Base-by-base conservation (phyloP, 2,329 filamentous ascomycete genomes). In the Ambrosiella xylebori region DNA sequence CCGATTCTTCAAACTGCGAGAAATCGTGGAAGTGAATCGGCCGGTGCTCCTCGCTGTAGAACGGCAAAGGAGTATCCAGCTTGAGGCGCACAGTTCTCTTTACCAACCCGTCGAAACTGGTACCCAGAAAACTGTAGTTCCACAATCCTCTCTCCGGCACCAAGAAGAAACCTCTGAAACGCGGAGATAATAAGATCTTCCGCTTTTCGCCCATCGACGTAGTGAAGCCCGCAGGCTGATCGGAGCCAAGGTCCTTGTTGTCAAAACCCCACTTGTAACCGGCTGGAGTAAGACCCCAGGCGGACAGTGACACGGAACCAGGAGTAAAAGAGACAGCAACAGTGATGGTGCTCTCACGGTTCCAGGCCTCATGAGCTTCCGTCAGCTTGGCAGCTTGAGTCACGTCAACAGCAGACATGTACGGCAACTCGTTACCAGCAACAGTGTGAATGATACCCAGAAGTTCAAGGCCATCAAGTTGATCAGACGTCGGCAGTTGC, bases 91-190 rank as follows among this genome's bases (percentile, higher is more conserved):
- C 80, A 2, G 84, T 78, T 27, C 52, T 40, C 82, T 96, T 97
- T 73, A 95, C 89, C 63, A 95, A 78, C 45, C 83, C 82, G 12
- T 84, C 82, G 68, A 97, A 98, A 0, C 83, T 82, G 63, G 84
- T 88, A 58, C 93, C 93, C 83, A 97, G 88, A 76, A 98, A 98
- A 70, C 86, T 93, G 74, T 96, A 98, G 71, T 98, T 98, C 93
- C 93, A 98, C 61, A 85, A 78, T 62, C 83, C 84, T 57, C 85
- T 84, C 66, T 96, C 90, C 0, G 93, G 93, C 19, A 97, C 89
- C 58, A 98, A 74, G 81, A 98, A 98, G 75, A 90, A 97, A 36
- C 93, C 94, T 64, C 86, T 82, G 69, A 96, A 95, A 69, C 90
- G 87, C 65, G 96, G 91, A 63, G 87, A 94, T 57, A 98, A 79